These are phyloP conservation scores for Pyrus betulifolia DNA, from an alignment of 306 rosid species.

Conservation along the genomic window DNA sequence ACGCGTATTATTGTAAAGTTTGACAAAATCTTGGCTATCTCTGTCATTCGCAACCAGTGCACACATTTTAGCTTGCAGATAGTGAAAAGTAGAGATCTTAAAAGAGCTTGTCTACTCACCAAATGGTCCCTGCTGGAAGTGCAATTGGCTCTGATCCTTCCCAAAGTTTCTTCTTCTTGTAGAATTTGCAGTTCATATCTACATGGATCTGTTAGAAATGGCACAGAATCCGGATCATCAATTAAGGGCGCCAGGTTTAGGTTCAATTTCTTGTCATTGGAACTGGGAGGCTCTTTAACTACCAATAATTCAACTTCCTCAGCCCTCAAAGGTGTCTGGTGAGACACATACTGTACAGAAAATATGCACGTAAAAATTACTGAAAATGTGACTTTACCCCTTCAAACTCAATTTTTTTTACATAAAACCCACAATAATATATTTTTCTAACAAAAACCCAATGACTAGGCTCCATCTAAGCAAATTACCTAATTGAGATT, in stretches of 20 bases:
- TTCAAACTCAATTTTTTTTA: too few relatives aligned
- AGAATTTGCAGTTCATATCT: conserved; percentile 31
- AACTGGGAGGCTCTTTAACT: conserved; percentile 30
- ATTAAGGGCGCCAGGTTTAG: conserved; percentile 1
- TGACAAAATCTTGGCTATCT: not conserved
- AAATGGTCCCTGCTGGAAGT: conserved; percentile 28
- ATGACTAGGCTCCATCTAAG: too few relatives aligned
- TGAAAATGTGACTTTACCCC: too few relatives aligned
- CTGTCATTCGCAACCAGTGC: not conserved
- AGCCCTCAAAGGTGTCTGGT: conserved; percentile 26
- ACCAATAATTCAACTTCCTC: conserved; percentile 51
- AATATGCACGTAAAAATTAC: not conserved
- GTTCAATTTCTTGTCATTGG: conserved; percentile 17
- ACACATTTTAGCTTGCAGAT: not conserved
- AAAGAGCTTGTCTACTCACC: conserved; percentile 29
- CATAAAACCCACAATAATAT: too few relatives aligned
- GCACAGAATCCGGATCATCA: conserved; percentile 23
- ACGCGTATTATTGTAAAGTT: not conserved
- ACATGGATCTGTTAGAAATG: conserved; percentile 28
- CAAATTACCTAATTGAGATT: too few relatives aligned
- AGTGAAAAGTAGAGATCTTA: not conserved
- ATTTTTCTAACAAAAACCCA: too few relatives aligned
- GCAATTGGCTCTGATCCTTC: conserved; percentile 28
- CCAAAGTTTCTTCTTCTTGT: conserved; percentile 47
- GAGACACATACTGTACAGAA: conserved; percentile 47